Evolutionary conservation across 371 early-diverging fungal species (phyloP).

Genomic region (Circinella minor): DNA sequence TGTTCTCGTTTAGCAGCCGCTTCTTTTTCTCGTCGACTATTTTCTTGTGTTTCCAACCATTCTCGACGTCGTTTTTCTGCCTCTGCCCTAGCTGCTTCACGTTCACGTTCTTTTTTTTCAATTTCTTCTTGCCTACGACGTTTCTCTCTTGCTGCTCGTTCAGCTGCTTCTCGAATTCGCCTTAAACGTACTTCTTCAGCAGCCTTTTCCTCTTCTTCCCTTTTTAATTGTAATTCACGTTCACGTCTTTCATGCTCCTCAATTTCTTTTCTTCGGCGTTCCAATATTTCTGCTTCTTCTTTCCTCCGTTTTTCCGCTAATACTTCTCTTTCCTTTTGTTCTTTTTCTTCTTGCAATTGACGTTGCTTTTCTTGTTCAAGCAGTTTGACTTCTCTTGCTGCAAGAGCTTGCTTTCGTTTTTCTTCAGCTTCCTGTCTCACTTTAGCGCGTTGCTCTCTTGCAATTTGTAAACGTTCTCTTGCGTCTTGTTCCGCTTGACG

Average conservation of each 20-base stretch:
- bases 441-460: constrained; percentile 24
- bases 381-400: constrained; percentile 14
- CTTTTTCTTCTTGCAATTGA: constrained; percentile 25
- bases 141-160: constrained; percentile 50
- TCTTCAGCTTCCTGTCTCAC: constrained; percentile 25
- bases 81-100: constrained; percentile 33
- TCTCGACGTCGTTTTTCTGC: constrained; percentile 35
- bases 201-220: constrained; percentile 34
- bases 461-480: constrained; percentile 22
- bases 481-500: constrained; percentile 46
- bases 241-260: constrained; percentile 33
- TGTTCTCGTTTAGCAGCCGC: neutral
- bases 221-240: constrained; percentile 21
- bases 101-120: constrained; percentile 34
- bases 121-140: constrained; percentile 33
- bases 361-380: constrained; percentile 20
- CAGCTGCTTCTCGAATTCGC: constrained; percentile 39
- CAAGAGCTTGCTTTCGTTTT: constrained; percentile 29
- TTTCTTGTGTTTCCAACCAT: constrained; percentile 32
- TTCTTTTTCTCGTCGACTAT: constrained; percentile 8
- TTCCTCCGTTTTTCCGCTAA: constrained; percentile 25
- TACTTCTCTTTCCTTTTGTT: constrained; percentile 27
- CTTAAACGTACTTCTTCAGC: constrained; percentile 39
- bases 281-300: constrained; percentile 23
- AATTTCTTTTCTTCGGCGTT: constrained; percentile 31